Percentiles rank a stretch among this genome's conserved stretches.
phyloP scores from a whole-genome alignment of 495 filamentous ascomycete species.

The Massariosphaeria phaeospora region DNA sequence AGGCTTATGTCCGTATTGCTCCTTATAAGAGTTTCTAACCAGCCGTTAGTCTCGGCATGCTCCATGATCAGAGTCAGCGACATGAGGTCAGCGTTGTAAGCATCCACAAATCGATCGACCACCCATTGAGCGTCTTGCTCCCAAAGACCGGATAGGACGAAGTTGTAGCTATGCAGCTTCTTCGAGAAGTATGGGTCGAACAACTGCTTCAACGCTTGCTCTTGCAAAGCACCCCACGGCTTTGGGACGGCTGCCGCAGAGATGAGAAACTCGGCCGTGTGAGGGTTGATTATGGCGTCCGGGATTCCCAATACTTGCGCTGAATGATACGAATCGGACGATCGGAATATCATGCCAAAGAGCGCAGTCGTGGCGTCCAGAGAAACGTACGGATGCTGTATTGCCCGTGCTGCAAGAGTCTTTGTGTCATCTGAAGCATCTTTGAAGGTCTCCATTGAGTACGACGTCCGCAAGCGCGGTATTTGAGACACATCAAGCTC shows the following conservation, averaged over 20 bases:
- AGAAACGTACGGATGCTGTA: conserved; percentile 84
- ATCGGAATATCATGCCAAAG: conserved; percentile 50
- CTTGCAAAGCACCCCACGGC: conserved; percentile 59
- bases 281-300: conserved; percentile 61
- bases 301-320: conserved; percentile 46
- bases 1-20: conserved; percentile 76
- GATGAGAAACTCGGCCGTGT: conserved; percentile 71
- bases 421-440: conserved; percentile 65
- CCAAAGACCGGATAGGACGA: conserved; percentile 87
- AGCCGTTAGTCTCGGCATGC: conserved; percentile 67
- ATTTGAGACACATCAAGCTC: conserved; percentile 78
- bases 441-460: conserved; percentile 69
- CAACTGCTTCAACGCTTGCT: conserved; percentile 57
- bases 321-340: conserved; percentile 41
- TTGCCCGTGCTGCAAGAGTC: conserved; percentile 64
- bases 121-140: conserved; percentile 81
- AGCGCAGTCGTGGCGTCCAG: conserved; percentile 68
- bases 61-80: conserved; percentile 77
- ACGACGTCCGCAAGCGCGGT: conserved; percentile 70
- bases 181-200: conserved; percentile 59
- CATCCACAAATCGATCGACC: conserved; percentile 67
- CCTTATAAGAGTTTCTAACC: conserved; percentile 74
- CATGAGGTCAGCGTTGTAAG: conserved; percentile 69
- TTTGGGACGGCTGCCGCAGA: conserved; percentile 66
- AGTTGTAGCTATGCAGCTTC: conserved; percentile 64